phyloP scores from a whole-genome alignment of 768 basidiomycete species.

The Mrakia gelida region DNA sequence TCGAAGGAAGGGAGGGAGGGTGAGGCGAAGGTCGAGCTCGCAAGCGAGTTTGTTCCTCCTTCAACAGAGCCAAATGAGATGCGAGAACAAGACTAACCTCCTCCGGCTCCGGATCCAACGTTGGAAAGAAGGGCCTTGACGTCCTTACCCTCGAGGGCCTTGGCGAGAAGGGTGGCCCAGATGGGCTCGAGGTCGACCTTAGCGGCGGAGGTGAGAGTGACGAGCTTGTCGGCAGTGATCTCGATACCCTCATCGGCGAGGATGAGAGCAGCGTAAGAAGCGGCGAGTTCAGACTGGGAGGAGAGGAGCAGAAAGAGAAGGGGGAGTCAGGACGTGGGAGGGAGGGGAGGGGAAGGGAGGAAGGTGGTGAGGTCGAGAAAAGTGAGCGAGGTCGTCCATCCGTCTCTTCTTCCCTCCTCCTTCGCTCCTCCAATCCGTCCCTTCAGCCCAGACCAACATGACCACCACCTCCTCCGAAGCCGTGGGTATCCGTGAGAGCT shows the following conservation, averaged over 20 bases:
- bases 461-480: background rate
- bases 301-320: background rate
- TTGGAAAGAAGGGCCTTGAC: constrained; percentile 92
- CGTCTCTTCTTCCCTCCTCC: background rate
- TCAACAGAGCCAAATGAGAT: background rate
- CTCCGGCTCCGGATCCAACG: constrained; percentile 90
- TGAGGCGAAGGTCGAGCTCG: background rate
- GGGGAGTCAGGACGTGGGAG: too few species aligned
- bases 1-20: background rate
- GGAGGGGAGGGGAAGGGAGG: background rate
- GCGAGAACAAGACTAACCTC: constrained; percentile 48
- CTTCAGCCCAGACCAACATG: background rate
- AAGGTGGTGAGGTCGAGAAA: background rate
- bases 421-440: too few species aligned
- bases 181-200: constrained; percentile 85
- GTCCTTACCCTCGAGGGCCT: constrained; percentile 96
- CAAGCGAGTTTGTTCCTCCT: background rate
- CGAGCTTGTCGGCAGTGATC: constrained; percentile 96
- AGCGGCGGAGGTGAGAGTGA: constrained; percentile 77
- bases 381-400: background rate
- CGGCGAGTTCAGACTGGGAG: constrained; percentile 65
- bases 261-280: constrained; percentile 95
- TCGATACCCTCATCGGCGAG: constrained; percentile 95
- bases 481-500: background rate
- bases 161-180: constrained; percentile 95